Conservation (phyloP, 768 basidiomycete species). For the Infundibulicybe gibba region DNA sequence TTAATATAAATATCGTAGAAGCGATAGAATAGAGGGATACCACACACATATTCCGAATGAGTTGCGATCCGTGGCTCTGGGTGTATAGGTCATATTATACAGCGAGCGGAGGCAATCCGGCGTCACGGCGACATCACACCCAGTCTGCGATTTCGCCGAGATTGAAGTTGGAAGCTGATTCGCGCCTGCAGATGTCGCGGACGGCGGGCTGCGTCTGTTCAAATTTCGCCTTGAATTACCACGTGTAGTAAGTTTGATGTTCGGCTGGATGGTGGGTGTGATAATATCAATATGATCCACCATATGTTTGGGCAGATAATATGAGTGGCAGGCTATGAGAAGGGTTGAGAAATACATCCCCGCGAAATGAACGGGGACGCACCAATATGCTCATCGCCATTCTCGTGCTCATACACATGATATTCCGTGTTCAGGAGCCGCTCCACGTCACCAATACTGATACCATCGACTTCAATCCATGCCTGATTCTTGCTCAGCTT, state of each 20-base stretch:
- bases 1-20: conserved; percentile 1
- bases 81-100: conserved; percentile 29
- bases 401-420: conserved; percentile 23
- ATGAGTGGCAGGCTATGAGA: conserved; percentile 23
- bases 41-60: conserved; percentile 26
- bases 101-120: conserved; percentile 27
- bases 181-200: no score
- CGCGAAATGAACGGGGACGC: conserved; percentile 2
- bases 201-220: no score
- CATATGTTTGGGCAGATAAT: conserved; percentile 25
- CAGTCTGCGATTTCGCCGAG: not conserved
- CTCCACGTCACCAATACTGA: conserved; percentile 26
- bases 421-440: conserved; percentile 25
- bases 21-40: not conserved
- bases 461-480: conserved; percentile 28
- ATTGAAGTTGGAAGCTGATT: no score
- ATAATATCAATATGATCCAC: conserved; percentile 27
- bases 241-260: conserved; percentile 12
- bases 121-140: conserved; percentile 20
- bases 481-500: conserved; percentile 15
- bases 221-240: no score
- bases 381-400: conserved; percentile 27
- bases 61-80: conserved; percentile 21
- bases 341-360: not conserved
- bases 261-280: conserved; percentile 29